Base-by-base conservation (phyloP, 2,329 filamentous ascomycete species). In the Thelonectria discophora region DNA sequence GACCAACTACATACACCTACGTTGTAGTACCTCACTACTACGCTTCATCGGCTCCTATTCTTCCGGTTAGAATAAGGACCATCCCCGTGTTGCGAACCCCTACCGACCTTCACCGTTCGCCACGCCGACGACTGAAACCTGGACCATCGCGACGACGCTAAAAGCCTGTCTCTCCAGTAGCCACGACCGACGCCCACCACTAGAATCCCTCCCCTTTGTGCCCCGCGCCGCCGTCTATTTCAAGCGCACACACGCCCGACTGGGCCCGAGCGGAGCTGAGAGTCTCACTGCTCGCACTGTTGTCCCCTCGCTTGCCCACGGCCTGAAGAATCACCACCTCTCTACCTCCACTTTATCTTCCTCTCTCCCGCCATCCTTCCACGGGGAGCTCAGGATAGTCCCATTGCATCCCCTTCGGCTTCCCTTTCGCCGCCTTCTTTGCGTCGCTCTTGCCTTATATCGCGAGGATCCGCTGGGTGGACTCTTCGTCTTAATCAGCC, bases 91-190 rank as follows among this genome's bases (percentile, higher is more conserved):
- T 57, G 57, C 58, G 32, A 66, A 60, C 69, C 69, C 60, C 57
- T 62, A 64, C 20, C 9, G 70, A 69, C 65, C 67, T 65, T 66
- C 67, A 70, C 69, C 67, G 69, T 68, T 67, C 58, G 58, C 60
- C 59, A 70, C 69, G 61, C 64, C 64, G 67, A 71, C 52, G 67
- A 71, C 69, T 71, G 69, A 71, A 71, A 71, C 69, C 62, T 70
- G 63, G 67, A 50, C 65, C 68, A 70, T 66, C 65, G 46, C 62
- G 57, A 68, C 65, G 45, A 64, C 58, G 54, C 68, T 62, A 62
- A 47, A 27, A 42, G 51, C 65, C 63, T 52, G 21, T 6, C 57
- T 59, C 59, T 46, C 66, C 57, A 40, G 54, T 55, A 39, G 34
- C 49, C 50, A 56, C 60, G 43, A 45, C 49, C 59, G 42, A 58